Base-by-base conservation (phyloP, 352 stramenopile species). In the Globisporangium solare region DNA sequence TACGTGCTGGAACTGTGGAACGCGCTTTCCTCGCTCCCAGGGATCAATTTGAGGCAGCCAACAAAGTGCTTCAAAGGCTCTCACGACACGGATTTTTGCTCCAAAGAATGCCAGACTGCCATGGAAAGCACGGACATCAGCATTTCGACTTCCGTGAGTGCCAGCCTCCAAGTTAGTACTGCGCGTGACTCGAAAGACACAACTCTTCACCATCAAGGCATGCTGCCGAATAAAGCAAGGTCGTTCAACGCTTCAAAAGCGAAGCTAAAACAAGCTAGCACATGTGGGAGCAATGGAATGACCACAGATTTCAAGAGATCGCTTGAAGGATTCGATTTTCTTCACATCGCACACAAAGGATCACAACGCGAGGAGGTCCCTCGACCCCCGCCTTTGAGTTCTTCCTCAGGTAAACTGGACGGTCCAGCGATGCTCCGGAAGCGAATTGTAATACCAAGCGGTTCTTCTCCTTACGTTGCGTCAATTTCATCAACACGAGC, bases 1-100 rank as follows among this genome's bases (percentile, higher is more conserved):
- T 17, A 85, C 74, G 8, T 89, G 76, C 46, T 89, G 79, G 79
- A 85, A 81, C 58, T 89, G 79, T 51, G 78, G 79, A 21, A 49
- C 68, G 11, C 67, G 75, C 8, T 89, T 87, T 42, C 68, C 75
- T 22, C 73, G 76, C 14, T 57, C 70, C 4, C 60, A 69, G 21
- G 41, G 50, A 17, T 49, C 42, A 21, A 12, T 54, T 43, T 32
- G 50, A 12, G 35, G 41, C 21, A 42, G 24, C 43, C 14, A 74
- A 60, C 35, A 58, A 47, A 31, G 22, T 15, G 4, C 54, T 2
- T 58, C 58, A 20, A 50, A 58, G 48, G 21, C 31, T 0, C 61
- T 76, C 1, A 59, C 72, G 13, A 65, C 65, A 39, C 61, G 70
- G 40, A 66, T 55, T 0, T 73, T 18, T 83, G 73, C 31, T 83